These are phyloP conservation scores for Amanita inopinata DNA, from an alignment of 768 basidiomycete species.

Conservation along the genomic window DNA sequence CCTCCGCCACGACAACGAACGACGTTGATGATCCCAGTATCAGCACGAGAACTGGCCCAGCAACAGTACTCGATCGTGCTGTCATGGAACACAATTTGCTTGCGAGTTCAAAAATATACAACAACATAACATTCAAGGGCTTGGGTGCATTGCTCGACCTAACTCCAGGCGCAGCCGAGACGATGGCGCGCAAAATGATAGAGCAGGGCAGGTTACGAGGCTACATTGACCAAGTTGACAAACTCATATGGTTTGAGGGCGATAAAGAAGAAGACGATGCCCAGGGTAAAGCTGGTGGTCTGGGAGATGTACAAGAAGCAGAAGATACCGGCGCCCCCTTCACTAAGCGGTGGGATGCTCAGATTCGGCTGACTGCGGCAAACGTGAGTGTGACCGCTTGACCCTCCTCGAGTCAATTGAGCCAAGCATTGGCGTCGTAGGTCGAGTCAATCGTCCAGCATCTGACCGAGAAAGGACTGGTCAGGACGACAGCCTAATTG, in stretches of 20 bases:
- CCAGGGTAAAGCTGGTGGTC: slow-evolving; percentile 88
- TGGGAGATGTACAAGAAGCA: slow-evolving; percentile 81
- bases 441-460: slow-evolving; percentile 85
- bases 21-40: slow-evolving; percentile 41
- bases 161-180: slow-evolving; percentile 89
- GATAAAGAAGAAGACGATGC: slow-evolving; percentile 82
- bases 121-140: slow-evolving; percentile 95
- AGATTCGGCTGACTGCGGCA: slow-evolving; percentile 81
- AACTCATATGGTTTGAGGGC: slow-evolving; percentile 88
- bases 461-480: slow-evolving; percentile 61
- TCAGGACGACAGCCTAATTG: slow-evolving; percentile 25
- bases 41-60: slow-evolving; percentile 82
- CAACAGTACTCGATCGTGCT: slow-evolving; percentile 92
- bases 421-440: slow-evolving; percentile 25
- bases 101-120: slow-evolving; percentile 94
- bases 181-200: slow-evolving; percentile 97
- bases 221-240: slow-evolving; percentile 92
- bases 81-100: slow-evolving; percentile 99
- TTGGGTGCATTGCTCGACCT: slow-evolving; percentile 84
- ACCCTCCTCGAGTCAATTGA: slow-evolving; percentile 3
- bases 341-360: slow-evolving; percentile 94
- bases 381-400: slow-evolving; percentile 43
- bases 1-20: slow-evolving; percentile 55
- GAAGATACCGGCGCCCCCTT: slow-evolving; percentile 85
- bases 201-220: slow-evolving; percentile 92